phyloP scores from a whole-genome alignment of 495 filamentous ascomycete genomes.

The Pyrenula massariospora region DNA sequence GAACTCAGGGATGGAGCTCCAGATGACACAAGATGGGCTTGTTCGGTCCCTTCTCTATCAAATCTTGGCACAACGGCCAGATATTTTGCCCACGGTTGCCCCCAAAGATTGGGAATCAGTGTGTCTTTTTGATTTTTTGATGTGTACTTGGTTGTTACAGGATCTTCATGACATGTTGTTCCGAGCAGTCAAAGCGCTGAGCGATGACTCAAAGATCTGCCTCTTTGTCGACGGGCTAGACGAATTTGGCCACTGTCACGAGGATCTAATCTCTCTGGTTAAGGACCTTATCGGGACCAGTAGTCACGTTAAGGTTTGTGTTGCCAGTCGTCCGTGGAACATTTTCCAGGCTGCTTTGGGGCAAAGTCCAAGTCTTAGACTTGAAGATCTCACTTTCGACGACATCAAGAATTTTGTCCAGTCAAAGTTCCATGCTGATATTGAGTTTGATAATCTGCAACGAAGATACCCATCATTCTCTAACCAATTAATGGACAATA shows the following conservation, averaged over 20 bases:
- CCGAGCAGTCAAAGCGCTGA: neutral
- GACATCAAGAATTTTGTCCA: constrained; percentile 19
- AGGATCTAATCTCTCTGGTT: constrained; percentile 12
- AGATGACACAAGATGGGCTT: constrained; percentile 31
- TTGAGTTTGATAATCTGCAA: constrained; percentile 4
- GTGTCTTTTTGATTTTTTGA: neutral
- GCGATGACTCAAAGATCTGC: constrained; percentile 14
- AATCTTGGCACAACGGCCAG: constrained; percentile 17
- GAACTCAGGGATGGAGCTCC: constrained; percentile 19
- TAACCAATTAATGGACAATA: constrained; percentile 9
- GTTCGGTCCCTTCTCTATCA: constrained; percentile 29
- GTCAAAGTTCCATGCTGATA: constrained; percentile 11
- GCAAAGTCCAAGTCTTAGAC: constrained; percentile 3
- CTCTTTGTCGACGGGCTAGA: constrained; percentile 40
- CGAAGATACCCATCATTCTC: neutral
- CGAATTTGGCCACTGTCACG: constrained; percentile 22
- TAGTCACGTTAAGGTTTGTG: constrained; percentile 29
- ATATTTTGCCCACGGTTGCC: constrained; percentile 15
- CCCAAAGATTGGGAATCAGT: constrained; percentile 6
- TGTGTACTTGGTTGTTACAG: constrained; percentile 4
- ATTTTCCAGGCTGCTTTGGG: constrained; percentile 28
- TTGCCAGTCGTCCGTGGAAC: constrained; percentile 37
- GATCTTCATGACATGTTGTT: constrained; percentile 4
- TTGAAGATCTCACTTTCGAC: constrained; percentile 6
- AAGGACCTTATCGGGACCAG: constrained; percentile 1